phyloP scores from a whole-genome alignment of 257 asterid species.

The Plantago elongata region DNA sequence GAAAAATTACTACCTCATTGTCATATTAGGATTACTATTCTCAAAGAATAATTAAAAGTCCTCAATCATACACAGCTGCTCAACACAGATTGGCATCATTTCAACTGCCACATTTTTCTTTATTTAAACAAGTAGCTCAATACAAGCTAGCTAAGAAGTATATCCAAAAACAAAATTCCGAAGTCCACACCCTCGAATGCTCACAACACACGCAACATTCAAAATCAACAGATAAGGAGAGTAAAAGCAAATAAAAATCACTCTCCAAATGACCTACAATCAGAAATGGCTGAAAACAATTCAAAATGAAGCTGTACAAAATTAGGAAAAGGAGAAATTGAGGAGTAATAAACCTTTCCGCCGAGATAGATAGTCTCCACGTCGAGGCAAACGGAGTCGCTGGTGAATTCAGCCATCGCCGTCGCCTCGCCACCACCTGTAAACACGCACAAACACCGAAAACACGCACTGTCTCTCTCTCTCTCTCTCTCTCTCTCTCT shows the following conservation, averaged over 20 bases:
- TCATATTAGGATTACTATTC: no score
- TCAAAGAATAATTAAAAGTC: no score
- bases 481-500: neutral
- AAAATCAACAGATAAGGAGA: no score
- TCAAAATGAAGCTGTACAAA: neutral
- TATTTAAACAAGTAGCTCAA: no score
- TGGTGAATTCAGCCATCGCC: constrained; percentile 20
- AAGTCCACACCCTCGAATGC: neutral
- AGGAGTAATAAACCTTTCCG: constrained; percentile 19
- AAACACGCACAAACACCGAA: neutral
- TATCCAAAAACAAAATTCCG: neutral
- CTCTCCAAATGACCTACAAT: neutral
- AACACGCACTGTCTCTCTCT: neutral
- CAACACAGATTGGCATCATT: no score
- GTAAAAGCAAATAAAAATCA: neutral
- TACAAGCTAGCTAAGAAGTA: neutral
- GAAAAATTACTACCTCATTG: no score
- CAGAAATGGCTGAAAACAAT: neutral
- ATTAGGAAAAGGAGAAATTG: neutral
- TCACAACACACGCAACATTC: neutral
- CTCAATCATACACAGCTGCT: no score
- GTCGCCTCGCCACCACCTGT: constrained; percentile 9
- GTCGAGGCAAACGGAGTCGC: constrained; percentile 27
- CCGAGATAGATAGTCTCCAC: constrained; percentile 26
- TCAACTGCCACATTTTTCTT: no score